Conservation (phyloP, 2,329 filamentous ascomycete genomes). For the Xylaria sp. region DNA sequence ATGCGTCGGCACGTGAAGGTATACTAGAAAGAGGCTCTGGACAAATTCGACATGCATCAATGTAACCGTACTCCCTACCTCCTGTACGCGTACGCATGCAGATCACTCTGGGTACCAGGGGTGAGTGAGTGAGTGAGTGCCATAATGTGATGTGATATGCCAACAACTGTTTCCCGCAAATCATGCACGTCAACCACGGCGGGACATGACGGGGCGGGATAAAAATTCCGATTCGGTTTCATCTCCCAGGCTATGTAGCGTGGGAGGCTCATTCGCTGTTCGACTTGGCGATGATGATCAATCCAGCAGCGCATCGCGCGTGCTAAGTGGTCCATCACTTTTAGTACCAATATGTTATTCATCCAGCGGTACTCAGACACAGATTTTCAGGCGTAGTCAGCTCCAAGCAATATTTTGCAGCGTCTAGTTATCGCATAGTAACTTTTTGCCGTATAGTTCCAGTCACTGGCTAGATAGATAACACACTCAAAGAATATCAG, state of each 20-base stretch:
- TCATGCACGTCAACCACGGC: conserved; percentile 11
- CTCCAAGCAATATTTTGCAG: not conserved
- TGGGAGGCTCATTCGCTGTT: not conserved
- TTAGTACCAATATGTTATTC: too few species aligned
- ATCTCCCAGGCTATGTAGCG: not conserved
- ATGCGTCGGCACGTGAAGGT: too few species aligned
- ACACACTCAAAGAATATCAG: not conserved
- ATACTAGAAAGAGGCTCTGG: not conserved
- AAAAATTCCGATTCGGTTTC: conserved; percentile 14
- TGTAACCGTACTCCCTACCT: conserved; percentile 4
- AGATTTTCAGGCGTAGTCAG: too few species aligned
- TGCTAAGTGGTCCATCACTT: not conserved
- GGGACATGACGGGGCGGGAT: not conserved
- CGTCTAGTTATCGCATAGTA: not conserved
- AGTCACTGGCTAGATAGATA: not conserved
- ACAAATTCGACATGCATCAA: not conserved
- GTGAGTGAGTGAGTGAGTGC: not conserved
- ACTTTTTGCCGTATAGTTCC: too few species aligned
- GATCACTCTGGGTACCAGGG: conserved; percentile 21
- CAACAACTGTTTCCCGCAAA: conserved; percentile 8
- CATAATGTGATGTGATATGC: conserved; percentile 23
- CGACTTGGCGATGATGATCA: conserved; percentile 28
- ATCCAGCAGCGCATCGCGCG: conserved; percentile 14
- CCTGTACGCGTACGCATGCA: conserved; percentile 23
- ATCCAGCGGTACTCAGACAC: too few species aligned